Evolutionary conservation across 495 filamentous ascomycete species (phyloP).

Genomic region (Penicillium arizonense): DNA sequence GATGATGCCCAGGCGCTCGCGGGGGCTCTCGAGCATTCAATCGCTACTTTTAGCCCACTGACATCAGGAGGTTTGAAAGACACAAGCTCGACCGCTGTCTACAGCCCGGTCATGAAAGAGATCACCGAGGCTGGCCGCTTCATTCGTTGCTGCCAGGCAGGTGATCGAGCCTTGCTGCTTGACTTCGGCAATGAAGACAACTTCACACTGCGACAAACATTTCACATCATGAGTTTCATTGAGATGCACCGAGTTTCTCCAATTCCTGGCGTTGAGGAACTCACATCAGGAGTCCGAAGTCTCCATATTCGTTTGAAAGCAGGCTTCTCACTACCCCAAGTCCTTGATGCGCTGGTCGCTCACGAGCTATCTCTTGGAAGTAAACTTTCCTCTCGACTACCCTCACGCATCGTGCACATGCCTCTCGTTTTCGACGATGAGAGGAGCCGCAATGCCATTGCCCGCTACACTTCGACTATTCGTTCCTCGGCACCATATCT

Average conservation of each 20-base stretch:
- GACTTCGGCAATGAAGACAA: constrained; percentile 5
- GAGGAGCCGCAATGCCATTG: constrained; percentile 2
- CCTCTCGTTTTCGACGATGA: constrained; percentile 5
- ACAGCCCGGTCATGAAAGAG: background rate
- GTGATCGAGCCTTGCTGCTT: constrained; percentile 6
- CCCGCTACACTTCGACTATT: constrained; percentile 6
- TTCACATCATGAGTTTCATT: constrained; percentile 9
- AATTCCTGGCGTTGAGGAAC: constrained; percentile 6
- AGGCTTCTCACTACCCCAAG: background rate
- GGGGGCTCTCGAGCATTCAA: background rate
- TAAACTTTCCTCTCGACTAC: background rate
- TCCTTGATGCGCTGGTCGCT: constrained; percentile 3
- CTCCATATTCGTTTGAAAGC: constrained; percentile 4
- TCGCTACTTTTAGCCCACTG: constrained; percentile 1
- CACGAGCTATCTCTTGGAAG: constrained; percentile 1
- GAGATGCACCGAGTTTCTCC: constrained; percentile 1
- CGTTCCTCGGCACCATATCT: constrained; percentile 8
- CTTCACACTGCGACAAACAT: constrained; percentile 2
- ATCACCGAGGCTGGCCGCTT: constrained; percentile 3
- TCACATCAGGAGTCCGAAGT: constrained; percentile 5
- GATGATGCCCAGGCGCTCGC: constrained; percentile 6
- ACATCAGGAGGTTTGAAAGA: background rate
- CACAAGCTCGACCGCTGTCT: background rate
- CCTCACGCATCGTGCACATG: constrained; percentile 1
- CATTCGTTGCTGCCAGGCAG: constrained; percentile 4